Evolutionary conservation across 2,329 filamentous ascomycete genomes (phyloP).

Genomic region (Magnaporthiopsis rhizophila): DNA sequence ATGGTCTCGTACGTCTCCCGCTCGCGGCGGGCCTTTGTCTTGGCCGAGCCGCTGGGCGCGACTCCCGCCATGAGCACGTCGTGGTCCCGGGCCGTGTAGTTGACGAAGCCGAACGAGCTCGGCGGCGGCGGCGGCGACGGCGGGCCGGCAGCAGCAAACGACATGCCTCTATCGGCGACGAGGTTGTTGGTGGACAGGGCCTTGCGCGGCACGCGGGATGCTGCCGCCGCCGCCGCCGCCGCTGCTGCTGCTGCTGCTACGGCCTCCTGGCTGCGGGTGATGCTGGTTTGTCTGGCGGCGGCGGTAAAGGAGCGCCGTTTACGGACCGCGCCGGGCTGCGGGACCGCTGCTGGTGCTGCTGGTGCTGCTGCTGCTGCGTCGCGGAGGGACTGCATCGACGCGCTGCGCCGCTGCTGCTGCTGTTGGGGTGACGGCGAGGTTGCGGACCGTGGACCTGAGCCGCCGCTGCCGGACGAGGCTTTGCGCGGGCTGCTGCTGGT

Average conservation of each 20-base stretch:
- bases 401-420: conserved; percentile 15
- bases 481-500: conserved; percentile 37
- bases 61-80: conserved; percentile 78
- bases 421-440: conserved; percentile 12
- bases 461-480: conserved; percentile 10
- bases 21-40: conserved; percentile 90
- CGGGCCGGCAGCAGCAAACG: conserved; percentile 16
- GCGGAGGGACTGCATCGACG: conserved; percentile 19
- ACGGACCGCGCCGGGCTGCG: background rate
- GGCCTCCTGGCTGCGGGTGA: too few species aligned
- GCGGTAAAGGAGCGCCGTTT: background rate
- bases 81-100: conserved; percentile 78
- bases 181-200: background rate
- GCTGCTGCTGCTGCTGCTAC: too few species aligned
- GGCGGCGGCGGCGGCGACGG: conserved; percentile 12
- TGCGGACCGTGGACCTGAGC: conserved; percentile 19
- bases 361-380: conserved; percentile 5
- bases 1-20: conserved; percentile 66
- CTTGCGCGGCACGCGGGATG: background rate
- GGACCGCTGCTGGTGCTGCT: background rate
- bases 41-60: conserved; percentile 81
- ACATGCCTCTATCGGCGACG: background rate
- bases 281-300: too few species aligned
- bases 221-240: too few species aligned
- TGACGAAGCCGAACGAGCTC: conserved; percentile 62